phyloP scores from a whole-genome alignment of 179 eudicot species.

The Actinidia arguta region DNA sequence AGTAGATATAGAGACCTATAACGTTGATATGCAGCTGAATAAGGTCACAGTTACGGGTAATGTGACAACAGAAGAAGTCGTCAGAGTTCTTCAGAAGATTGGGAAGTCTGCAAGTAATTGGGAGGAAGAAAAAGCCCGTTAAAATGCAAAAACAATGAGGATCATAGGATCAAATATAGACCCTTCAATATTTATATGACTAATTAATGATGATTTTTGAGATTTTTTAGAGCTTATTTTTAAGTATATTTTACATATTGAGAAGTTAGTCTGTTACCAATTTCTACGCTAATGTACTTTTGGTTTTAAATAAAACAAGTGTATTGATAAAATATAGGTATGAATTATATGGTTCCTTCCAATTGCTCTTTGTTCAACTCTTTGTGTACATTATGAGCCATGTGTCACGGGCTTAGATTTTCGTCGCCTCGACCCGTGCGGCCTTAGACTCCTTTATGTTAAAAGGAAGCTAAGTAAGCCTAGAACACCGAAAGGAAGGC shows the following conservation, averaged over 20 bases:
- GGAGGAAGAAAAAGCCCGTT: constrained; percentile 34
- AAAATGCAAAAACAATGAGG: background rate
- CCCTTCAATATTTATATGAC: background rate
- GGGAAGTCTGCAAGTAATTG: constrained; percentile 72
- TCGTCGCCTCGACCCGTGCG: no score
- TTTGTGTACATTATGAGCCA: no score
- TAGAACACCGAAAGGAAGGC: no score
- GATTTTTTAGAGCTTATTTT: background rate
- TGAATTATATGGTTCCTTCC: background rate
- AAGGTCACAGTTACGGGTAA: constrained; percentile 84
- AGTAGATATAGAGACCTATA: constrained; percentile 78
- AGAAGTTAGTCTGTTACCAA: background rate
- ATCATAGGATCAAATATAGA: background rate
- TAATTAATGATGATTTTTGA: background rate
- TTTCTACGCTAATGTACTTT: no score
- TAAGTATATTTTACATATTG: background rate
- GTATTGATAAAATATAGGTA: no score
- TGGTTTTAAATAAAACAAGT: no score
- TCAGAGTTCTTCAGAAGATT: constrained; percentile 72
- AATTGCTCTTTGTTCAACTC: background rate
- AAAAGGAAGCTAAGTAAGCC: no score
- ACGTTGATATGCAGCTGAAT: constrained; percentile 60
- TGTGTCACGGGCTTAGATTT: no score
- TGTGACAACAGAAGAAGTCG: constrained; percentile 68
- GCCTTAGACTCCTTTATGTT: no score